Conservation (phyloP, 2,329 filamentous ascomycete genomes). For the Alternaria ventricosa region DNA sequence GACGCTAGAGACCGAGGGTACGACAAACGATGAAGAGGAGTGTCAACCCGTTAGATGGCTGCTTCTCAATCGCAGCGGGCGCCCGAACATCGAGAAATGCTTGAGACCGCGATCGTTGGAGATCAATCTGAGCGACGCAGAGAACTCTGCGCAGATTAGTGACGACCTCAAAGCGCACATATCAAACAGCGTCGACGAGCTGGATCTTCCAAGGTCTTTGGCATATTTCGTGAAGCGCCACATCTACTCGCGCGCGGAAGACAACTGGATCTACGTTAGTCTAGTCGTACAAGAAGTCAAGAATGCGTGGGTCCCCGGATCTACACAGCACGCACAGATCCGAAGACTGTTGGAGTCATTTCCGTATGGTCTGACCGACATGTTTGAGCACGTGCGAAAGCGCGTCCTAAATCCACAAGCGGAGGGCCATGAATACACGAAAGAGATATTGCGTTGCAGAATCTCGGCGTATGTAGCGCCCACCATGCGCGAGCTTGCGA, state of each 20-base stretch:
- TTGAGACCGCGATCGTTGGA: slow-evolving; percentile 19
- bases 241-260: slow-evolving; percentile 27
- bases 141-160: slow-evolving; percentile 22
- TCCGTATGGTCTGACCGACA: slow-evolving; percentile 30
- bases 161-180: slow-evolving; percentile 25
- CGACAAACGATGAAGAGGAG: slow-evolving; percentile 1
- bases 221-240: slow-evolving; percentile 33
- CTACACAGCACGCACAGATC: slow-evolving; percentile 20
- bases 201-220: slow-evolving; percentile 19
- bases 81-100: slow-evolving; percentile 26
- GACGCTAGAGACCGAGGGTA: neutral
- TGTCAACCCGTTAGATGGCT: slow-evolving; percentile 24
- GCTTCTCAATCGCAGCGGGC: slow-evolving; percentile 25
- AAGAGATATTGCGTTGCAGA: slow-evolving; percentile 30
- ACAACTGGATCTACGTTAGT: slow-evolving; percentile 32
- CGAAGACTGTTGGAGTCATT: slow-evolving; percentile 29
- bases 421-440: slow-evolving; percentile 30
- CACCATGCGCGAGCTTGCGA: slow-evolving; percentile 29
- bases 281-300: slow-evolving; percentile 32
- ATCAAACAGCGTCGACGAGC: slow-evolving; percentile 21
- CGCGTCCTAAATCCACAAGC: slow-evolving; percentile 20
- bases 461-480: slow-evolving; percentile 25
- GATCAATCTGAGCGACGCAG: slow-evolving; percentile 27
- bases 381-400: slow-evolving; percentile 32
- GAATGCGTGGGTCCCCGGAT: slow-evolving; percentile 20